Conservation (phyloP, 2,329 filamentous ascomycete genomes). For the Sclerotinia spermophila region DNA sequence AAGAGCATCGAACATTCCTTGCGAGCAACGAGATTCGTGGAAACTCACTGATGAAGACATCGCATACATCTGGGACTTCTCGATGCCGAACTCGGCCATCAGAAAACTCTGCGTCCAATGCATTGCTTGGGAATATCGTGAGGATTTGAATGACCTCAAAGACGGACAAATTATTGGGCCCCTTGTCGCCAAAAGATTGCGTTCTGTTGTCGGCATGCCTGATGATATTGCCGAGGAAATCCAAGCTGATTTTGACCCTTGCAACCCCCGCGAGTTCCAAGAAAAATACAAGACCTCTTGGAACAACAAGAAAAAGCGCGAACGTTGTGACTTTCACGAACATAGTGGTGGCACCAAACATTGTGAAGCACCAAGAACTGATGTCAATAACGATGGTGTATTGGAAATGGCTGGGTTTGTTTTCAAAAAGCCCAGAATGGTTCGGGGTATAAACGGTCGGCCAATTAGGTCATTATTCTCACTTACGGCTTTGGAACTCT, state of each 20-base stretch:
- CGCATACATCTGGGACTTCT: not conserved
- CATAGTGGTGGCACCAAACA: not conserved
- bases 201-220: not conserved
- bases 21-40: not conserved
- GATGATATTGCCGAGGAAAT: not conserved
- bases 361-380: not conserved
- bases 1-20: not conserved
- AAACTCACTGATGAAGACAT: not conserved
- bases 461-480: not conserved
- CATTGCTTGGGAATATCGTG: not conserved
- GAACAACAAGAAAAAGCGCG: not conserved
- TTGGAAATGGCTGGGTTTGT: not conserved
- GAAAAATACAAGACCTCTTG: not conserved
- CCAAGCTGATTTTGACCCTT: not conserved
- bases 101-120: not conserved
- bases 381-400: not conserved
- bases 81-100: not conserved
- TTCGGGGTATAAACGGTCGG: not conserved
- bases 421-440: not conserved
- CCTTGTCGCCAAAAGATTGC: not conserved
- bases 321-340: not conserved
- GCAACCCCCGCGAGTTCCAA: not conserved
- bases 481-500: not conserved
- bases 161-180: not conserved
- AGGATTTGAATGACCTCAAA: not conserved